phyloP scores from a whole-genome alignment of 495 filamentous ascomycete species.

The Aspergillus saccharolyticus region DNA sequence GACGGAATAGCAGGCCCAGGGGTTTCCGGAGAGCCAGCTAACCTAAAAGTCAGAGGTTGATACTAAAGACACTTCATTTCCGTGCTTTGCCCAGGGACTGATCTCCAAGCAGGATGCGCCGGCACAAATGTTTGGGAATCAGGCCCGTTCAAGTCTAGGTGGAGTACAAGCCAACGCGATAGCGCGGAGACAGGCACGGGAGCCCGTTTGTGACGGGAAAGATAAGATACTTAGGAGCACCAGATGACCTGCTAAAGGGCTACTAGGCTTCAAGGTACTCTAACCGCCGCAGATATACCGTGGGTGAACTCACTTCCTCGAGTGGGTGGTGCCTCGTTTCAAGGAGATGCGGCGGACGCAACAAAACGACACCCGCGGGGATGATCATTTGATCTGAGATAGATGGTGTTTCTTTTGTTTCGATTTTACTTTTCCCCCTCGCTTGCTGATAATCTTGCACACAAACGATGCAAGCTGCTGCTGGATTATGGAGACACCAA shows the following conservation, averaged over 20 bases:
- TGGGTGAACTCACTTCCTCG: neutral
- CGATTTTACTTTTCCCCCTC: neutral
- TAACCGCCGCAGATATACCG: neutral
- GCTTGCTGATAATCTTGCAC: neutral
- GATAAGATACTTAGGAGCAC: neutral
- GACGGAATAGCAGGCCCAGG: constrained; percentile 21
- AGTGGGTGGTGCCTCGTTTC: neutral
- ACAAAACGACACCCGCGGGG: neutral
- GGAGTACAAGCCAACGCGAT: constrained; percentile 17
- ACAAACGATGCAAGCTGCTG: neutral
- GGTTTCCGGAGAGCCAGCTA: constrained; percentile 20
- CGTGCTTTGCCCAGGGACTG: constrained; percentile 8
- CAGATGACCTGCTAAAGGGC: neutral
- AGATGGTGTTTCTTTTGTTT: neutral
- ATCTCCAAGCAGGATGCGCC: constrained; percentile 6
- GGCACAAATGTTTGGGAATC: constrained; percentile 10
- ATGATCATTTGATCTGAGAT: neutral
- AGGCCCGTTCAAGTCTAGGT: constrained; percentile 9
- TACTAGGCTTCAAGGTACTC: neutral
- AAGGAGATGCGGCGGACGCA: neutral
- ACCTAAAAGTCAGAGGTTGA: constrained; percentile 19
- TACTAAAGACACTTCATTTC: constrained; percentile 18
- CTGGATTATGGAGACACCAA: constrained; percentile 5
- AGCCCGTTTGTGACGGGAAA: constrained; percentile 11
- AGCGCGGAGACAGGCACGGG: constrained; percentile 19